These are phyloP conservation scores for Conringia planisiliqua DNA, from an alignment of 345 rosid genomes.

Conservation along the genomic window DNA sequence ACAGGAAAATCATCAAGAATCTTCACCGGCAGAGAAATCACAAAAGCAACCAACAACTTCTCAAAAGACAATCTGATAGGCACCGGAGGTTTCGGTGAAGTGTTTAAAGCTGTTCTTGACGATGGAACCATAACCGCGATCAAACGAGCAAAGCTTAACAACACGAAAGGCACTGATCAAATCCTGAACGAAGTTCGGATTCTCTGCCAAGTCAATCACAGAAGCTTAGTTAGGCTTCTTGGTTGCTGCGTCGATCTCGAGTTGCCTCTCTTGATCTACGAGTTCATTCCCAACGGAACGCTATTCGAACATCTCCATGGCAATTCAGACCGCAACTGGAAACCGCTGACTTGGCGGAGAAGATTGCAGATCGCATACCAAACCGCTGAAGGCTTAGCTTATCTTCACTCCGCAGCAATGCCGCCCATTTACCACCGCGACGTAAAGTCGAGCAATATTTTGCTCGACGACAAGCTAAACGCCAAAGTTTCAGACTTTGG, in stretches of 20 bases:
- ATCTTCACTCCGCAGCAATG: conserved; percentile 53
- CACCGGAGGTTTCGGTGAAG: conserved; percentile 63
- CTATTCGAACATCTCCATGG: conserved; percentile 53
- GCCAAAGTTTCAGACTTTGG: conserved; percentile 62
- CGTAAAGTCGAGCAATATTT: conserved; percentile 55
- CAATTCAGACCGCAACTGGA: conserved; percentile 20
- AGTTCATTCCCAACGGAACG: conserved; percentile 52
- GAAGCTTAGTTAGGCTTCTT: conserved; percentile 47
- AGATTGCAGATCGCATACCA: conserved; percentile 48
- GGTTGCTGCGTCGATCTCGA: conserved; percentile 50
- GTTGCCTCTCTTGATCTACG: conserved; percentile 52
- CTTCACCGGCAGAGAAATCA: conserved; percentile 48
- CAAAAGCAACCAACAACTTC: conserved; percentile 55
- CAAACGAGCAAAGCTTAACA: conserved; percentile 55
- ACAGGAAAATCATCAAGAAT: conserved; percentile 46
- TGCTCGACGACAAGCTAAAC: conserved; percentile 46
- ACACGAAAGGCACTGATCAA: conserved; percentile 47
- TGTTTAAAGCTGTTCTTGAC: conserved; percentile 52
- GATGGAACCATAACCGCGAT: conserved; percentile 53
- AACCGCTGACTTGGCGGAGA: conserved; percentile 36
- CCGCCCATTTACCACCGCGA: conserved; percentile 65
- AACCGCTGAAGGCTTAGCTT: conserved; percentile 56
- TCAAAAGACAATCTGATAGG: conserved; percentile 53
- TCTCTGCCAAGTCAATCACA: conserved; percentile 62
- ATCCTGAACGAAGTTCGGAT: conserved; percentile 60